Evolutionary conservation across 83 land plant genomes (phyloP), one percentile per base, ranked within the genome.

Genomic region (Diphasiastrum complanatum): DNA sequence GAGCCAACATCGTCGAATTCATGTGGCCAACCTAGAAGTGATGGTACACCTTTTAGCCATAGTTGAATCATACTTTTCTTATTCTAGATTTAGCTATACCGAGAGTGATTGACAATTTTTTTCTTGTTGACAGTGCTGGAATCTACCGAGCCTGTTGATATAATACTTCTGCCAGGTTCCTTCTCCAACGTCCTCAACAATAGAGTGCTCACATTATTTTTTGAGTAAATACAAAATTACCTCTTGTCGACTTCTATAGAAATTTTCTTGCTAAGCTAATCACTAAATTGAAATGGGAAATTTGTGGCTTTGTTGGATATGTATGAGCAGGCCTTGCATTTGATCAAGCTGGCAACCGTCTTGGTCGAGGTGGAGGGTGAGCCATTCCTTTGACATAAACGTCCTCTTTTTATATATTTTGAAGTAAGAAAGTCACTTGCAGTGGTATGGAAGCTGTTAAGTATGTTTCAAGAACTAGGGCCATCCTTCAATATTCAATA

Each of bases 301-400:
- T 33, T 0, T 3, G 36, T 14, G 8, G 2, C 11, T 19, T 59
- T 58, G 8, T 51, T 36, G 35, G 16, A 49, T 50, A 50, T 36
- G 22, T 31, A 20, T n/a, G 46, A 30, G 38, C 74, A 88, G 96
- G 96, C 48, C 78, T 85, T 56, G 96, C 91, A n/a, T 89, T 89
- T 73, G 96, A 89, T 47, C 63, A 60, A 67, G 46, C 74, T 52
- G 96, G 96, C 47, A 65, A 78, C 40, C 96, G 96, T 43, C 52
- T 85, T 70, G 96, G 96, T 40, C 96, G 96, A 50, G 96, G 96
- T 63, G 91, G 91, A 67, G 96, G 96, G 96, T 85, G 78, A 19
- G 87, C n/a, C n/a, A n/a, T n/a, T n/a, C n/a, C n/a, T n/a, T n/a
- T n/a, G n/a, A n/a, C n/a, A n/a, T n/a, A n/a, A n/a, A n/a, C n/a